Base-by-base conservation (phyloP, 257 asterid species). In the Solanum commersonii region DNA sequence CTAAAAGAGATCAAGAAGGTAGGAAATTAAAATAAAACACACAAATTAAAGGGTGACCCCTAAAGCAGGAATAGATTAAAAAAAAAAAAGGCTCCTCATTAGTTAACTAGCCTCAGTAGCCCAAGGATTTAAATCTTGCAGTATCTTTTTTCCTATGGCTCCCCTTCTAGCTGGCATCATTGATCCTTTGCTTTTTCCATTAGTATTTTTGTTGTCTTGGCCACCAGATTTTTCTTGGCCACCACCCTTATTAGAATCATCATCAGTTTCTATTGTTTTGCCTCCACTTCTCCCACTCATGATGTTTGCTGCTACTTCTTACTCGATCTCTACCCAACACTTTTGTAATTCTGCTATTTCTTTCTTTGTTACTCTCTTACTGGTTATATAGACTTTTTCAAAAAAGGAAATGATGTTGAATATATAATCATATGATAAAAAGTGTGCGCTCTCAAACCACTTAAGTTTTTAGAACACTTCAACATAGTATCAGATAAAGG, bases 81-180 rank as follows among this genome's bases (percentile, higher is more conserved):
- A n/a, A n/a, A n/a, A 22, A 73, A 33, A 20, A 20, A 34, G 82
- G 82, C 8, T 73, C 82, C 14, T 35, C 10, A 13, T 13, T 6
- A 10, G 82, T 34, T 34, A 31, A 3, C 5, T 73, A 10, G 27
- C 27, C 16, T 34, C 1, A 73, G 74, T 27, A 68, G 27, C 35
- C 15, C 9, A 18, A 10, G 27, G 16, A 1, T 25, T 16, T 35
- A 73, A 7, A 20, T 73, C 82, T 73, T 2, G 4, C 0, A 1
- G 0, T 34, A 73, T 73, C 29, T 0, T 1, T 73, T 0, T 2
- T 22, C 0, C 2, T 35, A 35, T 74, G 3, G 0, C 1, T 12
- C 82, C 82, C 82, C 82, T 74, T 74, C 1, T 22, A 74, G 82
- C 3, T 74, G 49, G 29, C 25, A 37, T 2, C 38, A 2, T 37